phyloP scores from a whole-genome alignment of 495 filamentous ascomycete species.

The Annulohypoxylon maeteangense region DNA sequence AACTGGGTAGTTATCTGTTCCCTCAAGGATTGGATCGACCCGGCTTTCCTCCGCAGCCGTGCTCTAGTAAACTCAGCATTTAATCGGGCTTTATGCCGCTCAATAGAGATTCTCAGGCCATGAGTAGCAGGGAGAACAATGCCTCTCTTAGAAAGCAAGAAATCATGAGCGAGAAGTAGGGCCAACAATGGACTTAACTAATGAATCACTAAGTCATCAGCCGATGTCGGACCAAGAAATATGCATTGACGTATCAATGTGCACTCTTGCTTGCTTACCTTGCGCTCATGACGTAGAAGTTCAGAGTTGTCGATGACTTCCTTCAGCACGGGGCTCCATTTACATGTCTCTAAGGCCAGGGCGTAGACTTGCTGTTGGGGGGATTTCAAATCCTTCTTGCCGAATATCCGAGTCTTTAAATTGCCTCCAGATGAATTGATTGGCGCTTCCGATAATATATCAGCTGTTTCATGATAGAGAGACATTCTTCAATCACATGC shows the following conservation, averaged over 20 bases:
- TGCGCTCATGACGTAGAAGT: constrained; percentile 77
- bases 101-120: constrained; percentile 76
- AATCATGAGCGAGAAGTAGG: constrained; percentile 86
- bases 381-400: constrained; percentile 74
- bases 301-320: constrained; percentile 84
- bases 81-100: constrained; percentile 83
- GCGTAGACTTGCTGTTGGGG: constrained; percentile 86
- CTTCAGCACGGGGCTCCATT: constrained; percentile 87
- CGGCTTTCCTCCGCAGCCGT: constrained; percentile 74
- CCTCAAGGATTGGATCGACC: constrained; percentile 71
- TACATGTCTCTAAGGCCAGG: constrained; percentile 81
- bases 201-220: constrained; percentile 36
- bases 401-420: constrained; percentile 85
- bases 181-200: constrained; percentile 84
- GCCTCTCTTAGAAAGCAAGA: constrained; percentile 80
- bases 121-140: constrained; percentile 81
- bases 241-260: background rate
- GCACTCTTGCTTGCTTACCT: constrained; percentile 64
- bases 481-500: constrained; percentile 70
- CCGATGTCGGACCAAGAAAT: background rate
- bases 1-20: constrained; percentile 61
- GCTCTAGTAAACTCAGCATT: constrained; percentile 83
- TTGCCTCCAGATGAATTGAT: constrained; percentile 68
- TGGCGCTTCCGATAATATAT: constrained; percentile 70
- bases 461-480: constrained; percentile 91